Conservation (phyloP, 2,329 filamentous ascomycete genomes). For the Ascochyta clinopodiicola region DNA sequence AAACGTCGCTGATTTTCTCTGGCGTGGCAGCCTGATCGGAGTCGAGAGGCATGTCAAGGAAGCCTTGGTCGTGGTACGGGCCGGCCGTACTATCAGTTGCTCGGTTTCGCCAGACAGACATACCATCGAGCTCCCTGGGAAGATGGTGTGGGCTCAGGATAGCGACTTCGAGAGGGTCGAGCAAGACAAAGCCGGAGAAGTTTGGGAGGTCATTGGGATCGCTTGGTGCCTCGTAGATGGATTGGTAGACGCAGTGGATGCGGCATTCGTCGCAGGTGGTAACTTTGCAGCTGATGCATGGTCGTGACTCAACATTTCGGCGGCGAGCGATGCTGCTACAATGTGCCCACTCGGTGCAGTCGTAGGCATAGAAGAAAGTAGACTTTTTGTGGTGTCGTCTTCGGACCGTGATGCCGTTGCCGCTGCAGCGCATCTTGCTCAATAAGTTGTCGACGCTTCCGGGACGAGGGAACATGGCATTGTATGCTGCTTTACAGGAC, state of each 20-base stretch:
- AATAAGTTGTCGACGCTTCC: conserved; percentile 38
- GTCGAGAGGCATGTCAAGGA: conserved; percentile 38
- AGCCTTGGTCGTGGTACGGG: conserved; percentile 42
- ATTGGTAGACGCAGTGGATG: conserved; percentile 45
- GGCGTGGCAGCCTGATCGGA: conserved; percentile 22
- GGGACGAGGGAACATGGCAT: conserved; percentile 29
- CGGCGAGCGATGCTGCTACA: conserved; percentile 25
- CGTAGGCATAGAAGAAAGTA: conserved; percentile 27
- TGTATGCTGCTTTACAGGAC: conserved; percentile 35
- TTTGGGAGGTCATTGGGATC: conserved; percentile 39
- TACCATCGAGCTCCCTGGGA: not conserved
- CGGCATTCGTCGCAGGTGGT: conserved; percentile 47
- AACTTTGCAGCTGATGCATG: conserved; percentile 35
- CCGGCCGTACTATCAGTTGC: not conserved
- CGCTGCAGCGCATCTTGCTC: conserved; percentile 36
- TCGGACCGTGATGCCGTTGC: conserved; percentile 34
- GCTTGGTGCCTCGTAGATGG: conserved; percentile 31
- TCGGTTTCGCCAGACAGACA: conserved; percentile 7
- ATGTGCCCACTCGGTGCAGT: conserved; percentile 30
- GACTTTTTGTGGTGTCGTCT: conserved; percentile 32
- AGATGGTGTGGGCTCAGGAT: conserved; percentile 41
- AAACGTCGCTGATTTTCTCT: conserved; percentile 33
- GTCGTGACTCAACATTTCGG: conserved; percentile 23
- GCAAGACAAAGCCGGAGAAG: conserved; percentile 40
- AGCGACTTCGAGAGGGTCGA: conserved; percentile 32